Conservation (phyloP, 1,284 basidiomycete species). For the Anthracocystis panici-leucophaei region DNA sequence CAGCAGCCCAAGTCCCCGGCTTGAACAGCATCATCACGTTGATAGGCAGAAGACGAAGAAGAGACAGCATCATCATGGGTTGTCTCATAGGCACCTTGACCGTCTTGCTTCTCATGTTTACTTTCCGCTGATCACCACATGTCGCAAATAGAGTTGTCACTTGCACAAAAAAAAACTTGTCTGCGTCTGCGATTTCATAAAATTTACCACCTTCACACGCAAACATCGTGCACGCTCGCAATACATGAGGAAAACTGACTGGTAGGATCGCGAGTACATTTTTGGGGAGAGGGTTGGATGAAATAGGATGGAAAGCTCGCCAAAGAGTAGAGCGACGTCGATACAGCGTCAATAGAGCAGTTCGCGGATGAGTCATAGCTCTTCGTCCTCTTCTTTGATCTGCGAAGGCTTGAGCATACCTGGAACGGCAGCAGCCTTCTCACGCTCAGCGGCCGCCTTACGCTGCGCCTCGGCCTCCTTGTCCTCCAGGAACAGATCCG, state of each 20-base stretch:
- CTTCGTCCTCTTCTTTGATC: constrained; percentile 65
- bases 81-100: constrained; percentile 85
- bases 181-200: not conserved
- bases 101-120: constrained; percentile 81
- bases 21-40: constrained; percentile 90
- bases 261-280: constrained; percentile 40
- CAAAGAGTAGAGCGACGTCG: too few species aligned
- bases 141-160: not conserved
- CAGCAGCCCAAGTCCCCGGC: constrained; percentile 85
- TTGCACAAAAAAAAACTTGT: not conserved
- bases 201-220: not conserved
- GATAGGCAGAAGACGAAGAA: constrained; percentile 88
- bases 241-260: constrained; percentile 3
- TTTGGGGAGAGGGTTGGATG: constrained; percentile 4
- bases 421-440: constrained; percentile 92
- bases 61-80: constrained; percentile 91
- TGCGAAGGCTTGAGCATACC: constrained; percentile 90
- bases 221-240: not conserved
- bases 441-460: constrained; percentile 82
- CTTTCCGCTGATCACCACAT: constrained; percentile 24
- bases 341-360: constrained; percentile 46
- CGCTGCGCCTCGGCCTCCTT: constrained; percentile 85
- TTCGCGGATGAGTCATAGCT: constrained; percentile 63
- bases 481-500: constrained; percentile 91
- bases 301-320: not conserved